Percentiles rank a stretch among this genome's conserved stretches.
phyloP scores from a whole-genome alignment of 257 asterid species.

The Penstemon newberryi region DNA sequence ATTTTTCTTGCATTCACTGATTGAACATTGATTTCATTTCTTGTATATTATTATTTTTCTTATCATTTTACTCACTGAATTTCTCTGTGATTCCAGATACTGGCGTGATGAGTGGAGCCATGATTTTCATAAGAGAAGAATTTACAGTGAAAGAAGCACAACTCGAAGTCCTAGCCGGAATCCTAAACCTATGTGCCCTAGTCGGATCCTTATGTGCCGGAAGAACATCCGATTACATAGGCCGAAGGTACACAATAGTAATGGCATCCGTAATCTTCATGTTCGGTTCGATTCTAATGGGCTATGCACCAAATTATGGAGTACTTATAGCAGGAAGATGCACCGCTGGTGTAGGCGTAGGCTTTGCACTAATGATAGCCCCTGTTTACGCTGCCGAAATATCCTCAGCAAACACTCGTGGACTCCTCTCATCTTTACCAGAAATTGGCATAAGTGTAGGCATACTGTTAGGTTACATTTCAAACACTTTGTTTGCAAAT shows the following conservation, averaged over 20 bases:
- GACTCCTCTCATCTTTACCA: conserved; percentile 63
- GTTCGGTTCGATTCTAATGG: conserved; percentile 69
- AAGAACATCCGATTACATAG: conserved; percentile 63
- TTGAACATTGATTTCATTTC: too few relatives aligned
- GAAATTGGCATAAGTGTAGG: conserved; percentile 72
- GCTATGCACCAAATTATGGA: conserved; percentile 54
- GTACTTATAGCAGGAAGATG: conserved; percentile 56
- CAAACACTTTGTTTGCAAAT: conserved; percentile 47
- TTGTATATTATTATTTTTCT: too few relatives aligned
- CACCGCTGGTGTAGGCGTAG: conserved; percentile 74
- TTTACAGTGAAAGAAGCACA: conserved; percentile 50
- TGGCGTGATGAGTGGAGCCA: conserved; percentile 87
- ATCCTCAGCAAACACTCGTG: conserved; percentile 63
- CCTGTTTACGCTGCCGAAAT: conserved; percentile 82
- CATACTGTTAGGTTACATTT: conserved; percentile 59
- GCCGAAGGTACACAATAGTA: conserved; percentile 60
- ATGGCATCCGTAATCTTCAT: conserved; percentile 60
- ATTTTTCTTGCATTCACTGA: too few relatives aligned
- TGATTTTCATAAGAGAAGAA: conserved; percentile 71
- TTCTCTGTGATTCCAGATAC: conserved; percentile 45
- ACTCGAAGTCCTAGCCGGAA: conserved; percentile 64
- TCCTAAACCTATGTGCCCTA: conserved; percentile 64
- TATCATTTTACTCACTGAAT: too few relatives aligned
- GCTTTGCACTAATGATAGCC: conserved; percentile 85
- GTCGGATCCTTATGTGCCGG: conserved; percentile 73